These are phyloP conservation scores for Peronospora belbahrii DNA, from an alignment of 352 stramenopile species.

Conservation along the genomic window DNA sequence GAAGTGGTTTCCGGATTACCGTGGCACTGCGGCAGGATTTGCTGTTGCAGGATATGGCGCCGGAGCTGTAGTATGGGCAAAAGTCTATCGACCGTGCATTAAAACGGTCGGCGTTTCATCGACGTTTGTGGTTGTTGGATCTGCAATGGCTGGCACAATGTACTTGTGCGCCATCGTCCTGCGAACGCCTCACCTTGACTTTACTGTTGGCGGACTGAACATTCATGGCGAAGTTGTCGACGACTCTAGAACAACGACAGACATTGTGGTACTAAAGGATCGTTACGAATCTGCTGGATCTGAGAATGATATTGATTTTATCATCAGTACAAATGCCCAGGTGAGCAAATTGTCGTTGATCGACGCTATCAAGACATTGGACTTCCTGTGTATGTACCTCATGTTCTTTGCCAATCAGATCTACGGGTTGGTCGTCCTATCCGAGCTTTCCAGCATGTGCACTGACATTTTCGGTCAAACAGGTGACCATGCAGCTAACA, in stretches of 20 bases:
- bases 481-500: conserved; percentile 29
- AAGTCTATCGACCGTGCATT: conserved; percentile 53
- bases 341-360: conserved; percentile 49
- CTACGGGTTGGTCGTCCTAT: conserved; percentile 58
- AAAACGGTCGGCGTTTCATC: conserved; percentile 38
- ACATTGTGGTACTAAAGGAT: conserved; percentile 21
- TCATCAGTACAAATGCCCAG: conserved; percentile 31
- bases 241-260: conserved; percentile 15
- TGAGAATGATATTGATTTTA: conserved; percentile 32
- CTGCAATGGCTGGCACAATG: conserved; percentile 34
- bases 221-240: conserved; percentile 49
- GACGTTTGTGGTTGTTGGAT: conserved; percentile 43
- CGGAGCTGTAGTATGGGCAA: conserved; percentile 50
- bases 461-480: conserved; percentile 43
- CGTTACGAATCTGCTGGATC: conserved; percentile 39
- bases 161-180: conserved; percentile 41
- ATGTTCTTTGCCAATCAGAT: conserved; percentile 66
- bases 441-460: conserved; percentile 57
- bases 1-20: conserved; percentile 72
- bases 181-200: conserved; percentile 44
- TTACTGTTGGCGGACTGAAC: conserved; percentile 43
- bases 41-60: conserved; percentile 58
- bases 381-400: conserved; percentile 64
- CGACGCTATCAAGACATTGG: conserved; percentile 39
- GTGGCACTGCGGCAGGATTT: conserved; percentile 56